Evolutionary conservation across 2,329 filamentous ascomycete genomes (phyloP).

Genomic region (Penicillium fuscoglaucum): DNA sequence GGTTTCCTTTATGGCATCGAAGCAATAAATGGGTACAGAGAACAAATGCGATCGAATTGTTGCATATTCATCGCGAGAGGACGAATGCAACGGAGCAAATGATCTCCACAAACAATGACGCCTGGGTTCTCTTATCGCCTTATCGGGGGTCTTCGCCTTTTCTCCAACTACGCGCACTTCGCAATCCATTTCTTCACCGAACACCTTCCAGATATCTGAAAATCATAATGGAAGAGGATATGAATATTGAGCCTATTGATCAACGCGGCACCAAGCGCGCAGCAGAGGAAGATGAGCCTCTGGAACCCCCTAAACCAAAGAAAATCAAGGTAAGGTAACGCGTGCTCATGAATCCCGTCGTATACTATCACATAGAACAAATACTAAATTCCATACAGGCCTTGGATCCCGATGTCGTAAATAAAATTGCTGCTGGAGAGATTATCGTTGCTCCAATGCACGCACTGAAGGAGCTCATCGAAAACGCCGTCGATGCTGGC

Average conservation of each 20-base stretch:
- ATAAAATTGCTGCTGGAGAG: constrained; percentile 97
- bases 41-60: neutral
- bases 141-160: constrained; percentile 23
- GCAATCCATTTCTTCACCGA: neutral
- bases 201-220: neutral
- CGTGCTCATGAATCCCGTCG: neutral
- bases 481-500: constrained; percentile 97
- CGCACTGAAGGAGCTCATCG: constrained; percentile 92
- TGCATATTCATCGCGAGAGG: neutral
- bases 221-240: constrained; percentile 39
- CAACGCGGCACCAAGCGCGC: constrained; percentile 52
- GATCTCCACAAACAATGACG: constrained; percentile 11
- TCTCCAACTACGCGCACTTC: constrained; percentile 13
- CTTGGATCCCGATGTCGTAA: constrained; percentile 87
- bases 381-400: constrained; percentile 55
- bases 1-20: neutral
- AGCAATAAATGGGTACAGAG: neutral
- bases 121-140: constrained; percentile 19
- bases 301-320: constrained; percentile 43
- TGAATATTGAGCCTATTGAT: constrained; percentile 46
- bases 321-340: constrained; percentile 45
- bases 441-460: constrained; percentile 98
- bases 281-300: constrained; percentile 45
- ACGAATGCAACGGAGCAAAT: neutral
- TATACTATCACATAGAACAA: constrained; percentile 3